phyloP scores from a whole-genome alignment of 805 yeast genomes.

The Sugiyamaella valdiviana region DNA sequence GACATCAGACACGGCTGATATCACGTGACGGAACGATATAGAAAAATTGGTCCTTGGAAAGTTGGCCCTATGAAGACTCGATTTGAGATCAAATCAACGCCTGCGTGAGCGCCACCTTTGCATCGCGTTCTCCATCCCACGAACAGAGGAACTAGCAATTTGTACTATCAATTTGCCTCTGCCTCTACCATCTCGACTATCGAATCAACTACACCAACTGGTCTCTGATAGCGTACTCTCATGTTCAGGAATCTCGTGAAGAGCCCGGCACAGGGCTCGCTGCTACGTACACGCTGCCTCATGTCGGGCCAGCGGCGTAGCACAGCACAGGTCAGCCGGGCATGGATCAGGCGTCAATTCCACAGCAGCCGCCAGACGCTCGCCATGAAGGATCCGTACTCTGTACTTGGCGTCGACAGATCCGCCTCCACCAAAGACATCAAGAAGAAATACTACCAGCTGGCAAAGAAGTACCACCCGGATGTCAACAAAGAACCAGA shows the following conservation, averaged over 20 bases:
- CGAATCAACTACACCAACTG: background rate
- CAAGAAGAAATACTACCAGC: slow-evolving; percentile 87
- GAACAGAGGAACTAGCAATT: no score
- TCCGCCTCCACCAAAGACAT: slow-evolving; percentile 74
- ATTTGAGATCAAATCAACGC: no score
- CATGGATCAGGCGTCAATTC: slow-evolving; percentile 3
- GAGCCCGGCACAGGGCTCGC: background rate
- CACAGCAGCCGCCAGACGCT: slow-evolving; percentile 8
- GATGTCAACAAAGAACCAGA: slow-evolving; percentile 89
- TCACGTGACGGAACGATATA: background rate
- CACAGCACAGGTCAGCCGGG: background rate
- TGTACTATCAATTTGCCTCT: no score
- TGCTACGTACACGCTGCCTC: background rate
- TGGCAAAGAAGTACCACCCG: slow-evolving; percentile 93
- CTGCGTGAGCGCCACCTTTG: no score
- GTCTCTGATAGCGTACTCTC: background rate
- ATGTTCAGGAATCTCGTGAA: background rate
- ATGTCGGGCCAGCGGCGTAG: background rate
- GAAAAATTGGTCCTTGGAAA: background rate
- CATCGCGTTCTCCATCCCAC: no score
- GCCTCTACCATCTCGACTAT: no score
- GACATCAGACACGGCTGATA: no score
- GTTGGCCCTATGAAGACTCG: no score
- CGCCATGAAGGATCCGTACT: slow-evolving; percentile 65
- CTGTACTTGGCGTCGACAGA: slow-evolving; percentile 68